Evolutionary conservation across 352 stramenopile species (phyloP), one percentile per base, ranked within the genome.

Genomic region (Blastocystis sp.): DNA sequence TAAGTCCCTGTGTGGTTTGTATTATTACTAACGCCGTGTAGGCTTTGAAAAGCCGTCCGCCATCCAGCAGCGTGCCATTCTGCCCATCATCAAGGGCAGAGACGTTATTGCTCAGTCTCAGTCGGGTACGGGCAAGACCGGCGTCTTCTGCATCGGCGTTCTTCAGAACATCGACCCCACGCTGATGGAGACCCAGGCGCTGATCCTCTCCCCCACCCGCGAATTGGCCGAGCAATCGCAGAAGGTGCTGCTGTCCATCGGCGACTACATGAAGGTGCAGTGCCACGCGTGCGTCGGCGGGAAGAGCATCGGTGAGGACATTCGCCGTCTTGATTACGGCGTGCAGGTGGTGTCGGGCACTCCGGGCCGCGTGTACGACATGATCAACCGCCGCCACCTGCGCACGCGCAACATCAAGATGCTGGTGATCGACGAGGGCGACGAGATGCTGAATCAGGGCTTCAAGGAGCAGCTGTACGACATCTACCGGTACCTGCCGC

Each of bases 381-480:
- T 98, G 93, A 97, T 98, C 88, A 92, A 93, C 67, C 92, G 95
- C 23, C 92, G 94, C 41, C 95, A 97, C 81, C 90, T 98, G 79
- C 91, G 92, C 62, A 97, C 94, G 14, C 90, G 91, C 19, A 93
- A 94, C 77, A 91, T 98, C 62, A 97, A 98, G 90, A 95, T 97
- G 87, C 91, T 92, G 23, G 95, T 98, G 87, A 95, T 98, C 89
- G 96, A 98, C 88, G 96, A 98, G 90, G 96, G 96, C 56, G 96
- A 98, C 90, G 95, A 98, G 91, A 98, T 98, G 95, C 91, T 98
- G 21, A 96, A 95, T 91, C 94, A 96, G 88, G 96, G 96, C 11
- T 98, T 98, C 91, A 98, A 98, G 89, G 95, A 98, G 88, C 95
- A 98, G 92, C 98, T 98, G 90, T 98, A 98, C 89, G 95, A 98